A percentile compares a stretch with the other conserved stretches of the same genome.
These are phyloP conservation scores for Ceratocystis harringtonii DNA, from an alignment of 2,329 filamentous ascomycete species.

Conservation along the genomic window DNA sequence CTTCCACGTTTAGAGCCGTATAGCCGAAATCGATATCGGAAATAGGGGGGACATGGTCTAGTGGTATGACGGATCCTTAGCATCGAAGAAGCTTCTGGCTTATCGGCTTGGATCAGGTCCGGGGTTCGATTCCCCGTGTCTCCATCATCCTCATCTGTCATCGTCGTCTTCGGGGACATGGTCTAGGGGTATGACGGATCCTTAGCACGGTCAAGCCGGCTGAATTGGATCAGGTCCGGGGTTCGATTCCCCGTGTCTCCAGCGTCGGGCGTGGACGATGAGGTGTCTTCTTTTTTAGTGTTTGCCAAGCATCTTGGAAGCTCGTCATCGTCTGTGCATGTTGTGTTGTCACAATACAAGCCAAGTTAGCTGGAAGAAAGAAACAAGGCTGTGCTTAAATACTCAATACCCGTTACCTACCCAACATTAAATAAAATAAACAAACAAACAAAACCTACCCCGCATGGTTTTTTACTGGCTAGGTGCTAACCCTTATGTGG, in stretches of 20 bases:
- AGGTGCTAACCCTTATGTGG: background rate
- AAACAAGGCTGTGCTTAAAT: background rate
- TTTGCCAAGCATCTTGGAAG: background rate
- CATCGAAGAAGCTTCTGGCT: background rate
- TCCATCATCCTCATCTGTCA: slow-evolving; percentile 7
- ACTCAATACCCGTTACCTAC: background rate
- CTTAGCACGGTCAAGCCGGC: slow-evolving; percentile 12
- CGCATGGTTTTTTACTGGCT: background rate
- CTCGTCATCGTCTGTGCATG: background rate
- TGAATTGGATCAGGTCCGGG: slow-evolving; percentile 17
- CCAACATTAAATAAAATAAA: too few species aligned
- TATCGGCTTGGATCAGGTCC: slow-evolving; percentile 16
- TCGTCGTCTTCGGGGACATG: slow-evolving; percentile 12
- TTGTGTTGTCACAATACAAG: slow-evolving; percentile 2
- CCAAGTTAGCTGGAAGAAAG: background rate
- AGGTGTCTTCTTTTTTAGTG: background rate
- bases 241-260: slow-evolving; percentile 18
- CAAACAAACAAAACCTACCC: too few species aligned
- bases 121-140: slow-evolving; percentile 18
- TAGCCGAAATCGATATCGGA: background rate
- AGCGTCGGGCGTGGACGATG: background rate
- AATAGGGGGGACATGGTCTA: background rate
- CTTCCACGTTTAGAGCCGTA: background rate
- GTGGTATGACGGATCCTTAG: slow-evolving; percentile 4
- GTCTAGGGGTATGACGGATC: slow-evolving; percentile 18